Evolutionary conservation across 148 eudicot species (phyloP).

Genomic region (Cornus suecica): DNA sequence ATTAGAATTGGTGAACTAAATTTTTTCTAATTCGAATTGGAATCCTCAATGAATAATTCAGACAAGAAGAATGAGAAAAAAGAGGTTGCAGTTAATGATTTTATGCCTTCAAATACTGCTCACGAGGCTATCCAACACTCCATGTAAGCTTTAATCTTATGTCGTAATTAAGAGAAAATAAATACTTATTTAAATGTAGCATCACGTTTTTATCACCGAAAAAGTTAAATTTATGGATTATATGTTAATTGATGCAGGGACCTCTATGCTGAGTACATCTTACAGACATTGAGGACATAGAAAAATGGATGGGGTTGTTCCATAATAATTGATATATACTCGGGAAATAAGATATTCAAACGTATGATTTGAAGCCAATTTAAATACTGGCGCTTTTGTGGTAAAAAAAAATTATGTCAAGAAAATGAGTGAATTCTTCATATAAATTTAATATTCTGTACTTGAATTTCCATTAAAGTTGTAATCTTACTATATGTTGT

Average conservation of each 20-base stretch:
- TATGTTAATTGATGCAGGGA: conserved; percentile 33
- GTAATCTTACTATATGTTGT: too few species aligned
- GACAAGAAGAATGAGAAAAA: conserved; percentile 79
- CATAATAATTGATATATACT: background rate
- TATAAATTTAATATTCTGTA: too few species aligned
- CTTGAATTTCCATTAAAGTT: too few species aligned
- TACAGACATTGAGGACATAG: conserved; percentile 51
- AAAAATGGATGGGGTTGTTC: background rate
- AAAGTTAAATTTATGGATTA: too few species aligned
- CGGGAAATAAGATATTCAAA: background rate
- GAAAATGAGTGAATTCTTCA: background rate
- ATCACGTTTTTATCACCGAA: too few species aligned
- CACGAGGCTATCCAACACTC: conserved; percentile 65
- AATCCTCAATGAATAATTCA: conserved; percentile 26
- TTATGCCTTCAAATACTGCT: conserved; percentile 57
- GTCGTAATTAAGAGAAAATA: background rate
- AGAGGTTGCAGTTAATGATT: conserved; percentile 56
- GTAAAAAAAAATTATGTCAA: background rate
- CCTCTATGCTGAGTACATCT: conserved; percentile 60
- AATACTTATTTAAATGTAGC: background rate
- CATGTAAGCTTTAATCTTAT: conserved; percentile 43
- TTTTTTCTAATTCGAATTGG: too few species aligned
- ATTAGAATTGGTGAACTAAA: too few species aligned
- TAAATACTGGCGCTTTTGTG: background rate
- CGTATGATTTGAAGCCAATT: background rate